phyloP scores from a whole-genome alignment of 192 early-diverging fungal species.

The Podila clonocystis region DNA sequence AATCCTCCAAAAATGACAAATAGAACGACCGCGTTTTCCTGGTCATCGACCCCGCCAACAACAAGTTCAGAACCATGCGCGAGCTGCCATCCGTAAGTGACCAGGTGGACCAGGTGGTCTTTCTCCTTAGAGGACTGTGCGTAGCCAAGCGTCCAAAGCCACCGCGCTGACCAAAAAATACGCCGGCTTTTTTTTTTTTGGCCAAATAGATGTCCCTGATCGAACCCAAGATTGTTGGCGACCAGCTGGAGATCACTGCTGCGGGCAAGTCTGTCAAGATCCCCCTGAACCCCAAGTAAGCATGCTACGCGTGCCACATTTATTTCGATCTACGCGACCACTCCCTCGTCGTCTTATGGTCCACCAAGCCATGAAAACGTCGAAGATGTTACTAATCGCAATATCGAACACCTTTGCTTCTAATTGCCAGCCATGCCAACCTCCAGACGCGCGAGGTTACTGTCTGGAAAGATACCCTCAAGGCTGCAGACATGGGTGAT shows the following conservation, averaged over 20 bases:
- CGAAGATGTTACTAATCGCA: background rate
- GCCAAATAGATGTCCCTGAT: constrained; percentile 24
- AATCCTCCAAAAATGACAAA: background rate
- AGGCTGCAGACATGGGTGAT: constrained; percentile 72
- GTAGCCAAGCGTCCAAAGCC: background rate
- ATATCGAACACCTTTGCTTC: background rate
- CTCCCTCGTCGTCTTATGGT: background rate
- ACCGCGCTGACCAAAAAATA: too few species aligned
- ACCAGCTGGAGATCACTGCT: constrained; percentile 35
- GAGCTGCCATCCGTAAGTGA: constrained; percentile 30
- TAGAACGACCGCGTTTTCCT: constrained; percentile 58
- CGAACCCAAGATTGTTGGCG: constrained; percentile 26
- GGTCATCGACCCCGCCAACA: constrained; percentile 49
- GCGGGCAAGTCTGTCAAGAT: constrained; percentile 33
- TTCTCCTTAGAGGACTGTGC: background rate
- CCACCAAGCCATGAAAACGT: background rate
- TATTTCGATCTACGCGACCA: background rate
- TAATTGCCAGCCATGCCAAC: constrained; percentile 18
- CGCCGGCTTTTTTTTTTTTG: background rate
- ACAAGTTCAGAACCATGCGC: constrained; percentile 42
- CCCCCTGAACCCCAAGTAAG: constrained; percentile 45
- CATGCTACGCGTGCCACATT: background rate
- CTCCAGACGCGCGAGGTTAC: constrained; percentile 28
- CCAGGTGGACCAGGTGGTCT: background rate
- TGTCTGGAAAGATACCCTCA: constrained; percentile 54